phyloP scores from a whole-genome alignment of 2,329 filamentous ascomycete genomes.

The Cladosporium phlei region DNA sequence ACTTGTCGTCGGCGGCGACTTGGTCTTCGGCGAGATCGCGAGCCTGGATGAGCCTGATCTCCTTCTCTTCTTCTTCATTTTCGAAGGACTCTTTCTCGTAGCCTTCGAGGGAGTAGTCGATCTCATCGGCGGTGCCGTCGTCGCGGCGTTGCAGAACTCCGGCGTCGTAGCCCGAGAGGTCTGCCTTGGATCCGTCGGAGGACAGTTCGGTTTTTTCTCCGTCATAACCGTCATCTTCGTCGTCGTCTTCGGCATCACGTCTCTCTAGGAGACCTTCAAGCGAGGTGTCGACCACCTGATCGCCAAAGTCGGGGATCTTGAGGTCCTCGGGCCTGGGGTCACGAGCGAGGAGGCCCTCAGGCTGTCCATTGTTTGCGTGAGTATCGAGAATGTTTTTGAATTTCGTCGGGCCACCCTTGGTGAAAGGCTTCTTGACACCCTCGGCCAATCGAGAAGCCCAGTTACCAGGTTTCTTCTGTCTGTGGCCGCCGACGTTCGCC shows the following conservation, averaged over 20 bases:
- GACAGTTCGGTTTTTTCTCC: not conserved
- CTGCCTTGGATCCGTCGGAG: not conserved
- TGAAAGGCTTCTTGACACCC: not conserved
- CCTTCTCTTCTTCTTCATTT: not conserved
- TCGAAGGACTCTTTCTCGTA: not conserved
- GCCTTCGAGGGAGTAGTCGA: conserved; percentile 8
- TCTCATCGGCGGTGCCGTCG: not conserved
- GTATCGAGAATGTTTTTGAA: not conserved
- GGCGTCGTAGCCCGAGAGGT: not conserved
- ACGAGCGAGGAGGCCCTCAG: not conserved
- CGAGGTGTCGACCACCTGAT: not conserved
- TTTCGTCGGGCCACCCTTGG: not conserved
- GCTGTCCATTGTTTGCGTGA: not conserved
- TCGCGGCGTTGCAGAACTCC: not conserved
- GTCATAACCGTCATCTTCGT: not conserved
- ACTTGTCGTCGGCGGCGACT: not conserved
- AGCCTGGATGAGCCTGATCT: not conserved
- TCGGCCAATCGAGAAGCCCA: not conserved
- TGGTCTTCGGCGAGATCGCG: conserved; percentile 2
- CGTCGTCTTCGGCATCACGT: not conserved
- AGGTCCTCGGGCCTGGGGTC: not conserved
- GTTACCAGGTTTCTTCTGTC: not conserved
- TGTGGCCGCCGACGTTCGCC: not conserved
- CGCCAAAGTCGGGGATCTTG: not conserved
- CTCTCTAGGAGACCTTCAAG: not conserved